These are phyloP conservation scores for Zygotorulaspora sp. DNA, from an alignment of 805 yeast genomes.

Conservation along the genomic window DNA sequence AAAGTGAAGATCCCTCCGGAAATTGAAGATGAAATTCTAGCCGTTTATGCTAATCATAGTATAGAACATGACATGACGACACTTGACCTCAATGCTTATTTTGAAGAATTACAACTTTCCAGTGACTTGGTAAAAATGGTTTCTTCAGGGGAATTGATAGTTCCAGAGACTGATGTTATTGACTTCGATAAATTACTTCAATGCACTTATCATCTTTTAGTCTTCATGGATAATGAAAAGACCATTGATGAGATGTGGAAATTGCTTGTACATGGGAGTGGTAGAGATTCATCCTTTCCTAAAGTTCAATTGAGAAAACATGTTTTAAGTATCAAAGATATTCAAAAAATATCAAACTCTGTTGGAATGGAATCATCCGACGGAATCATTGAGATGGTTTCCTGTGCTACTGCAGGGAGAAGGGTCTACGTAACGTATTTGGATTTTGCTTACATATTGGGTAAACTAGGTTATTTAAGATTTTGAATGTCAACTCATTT, in stretches of 20 bases:
- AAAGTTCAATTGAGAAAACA: slow-evolving; percentile 19
- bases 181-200: slow-evolving; percentile 45
- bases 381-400: slow-evolving; percentile 44
- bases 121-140: slow-evolving; percentile 30
- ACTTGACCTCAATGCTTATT: slow-evolving; percentile 30
- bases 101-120: slow-evolving; percentile 34
- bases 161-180: slow-evolving; percentile 42
- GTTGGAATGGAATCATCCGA: slow-evolving; percentile 34
- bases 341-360: slow-evolving; percentile 33
- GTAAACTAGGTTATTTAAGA: slow-evolving; percentile 43
- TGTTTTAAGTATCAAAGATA: slow-evolving; percentile 37
- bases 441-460: slow-evolving; percentile 47
- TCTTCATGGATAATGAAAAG: slow-evolving; percentile 38
- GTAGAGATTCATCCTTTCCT: slow-evolving; percentile 23
- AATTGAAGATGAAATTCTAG: slow-evolving; percentile 44
- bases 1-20: slow-evolving; percentile 38
- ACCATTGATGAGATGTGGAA: slow-evolving; percentile 42
- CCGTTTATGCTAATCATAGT: slow-evolving; percentile 40
- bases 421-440: slow-evolving; percentile 37
- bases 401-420: slow-evolving; percentile 40
- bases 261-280: slow-evolving; percentile 31
- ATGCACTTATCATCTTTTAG: slow-evolving; percentile 40
- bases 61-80: slow-evolving; percentile 41
- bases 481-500: slow-evolving; percentile 13
- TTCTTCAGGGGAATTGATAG: slow-evolving; percentile 28